These are phyloP conservation scores for Delitschia confertaspora DNA, from an alignment of 495 filamentous ascomycete species.

Conservation along the genomic window DNA sequence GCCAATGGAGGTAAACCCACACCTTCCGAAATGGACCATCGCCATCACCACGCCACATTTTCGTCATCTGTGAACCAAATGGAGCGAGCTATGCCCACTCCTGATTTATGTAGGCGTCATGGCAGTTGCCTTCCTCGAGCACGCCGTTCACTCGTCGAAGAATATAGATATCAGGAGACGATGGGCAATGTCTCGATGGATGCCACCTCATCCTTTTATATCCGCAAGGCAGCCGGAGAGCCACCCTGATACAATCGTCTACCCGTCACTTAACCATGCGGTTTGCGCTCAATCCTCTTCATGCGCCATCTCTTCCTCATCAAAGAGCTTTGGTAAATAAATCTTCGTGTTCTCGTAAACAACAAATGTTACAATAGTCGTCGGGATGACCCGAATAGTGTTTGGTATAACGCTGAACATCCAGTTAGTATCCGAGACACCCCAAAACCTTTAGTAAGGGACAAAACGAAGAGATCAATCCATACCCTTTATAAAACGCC, in stretches of 20 bases:
- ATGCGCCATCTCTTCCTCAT: slow-evolving; percentile 24
- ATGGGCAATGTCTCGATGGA: neutral
- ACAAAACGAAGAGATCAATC: neutral
- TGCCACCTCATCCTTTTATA: neutral
- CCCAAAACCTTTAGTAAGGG: neutral
- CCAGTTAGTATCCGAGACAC: slow-evolving; percentile 15
- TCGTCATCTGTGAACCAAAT: too few relatives aligned
- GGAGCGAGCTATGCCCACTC: too few relatives aligned
- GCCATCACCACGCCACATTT: too few relatives aligned
- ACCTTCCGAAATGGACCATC: too few relatives aligned
- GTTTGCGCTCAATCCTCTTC: slow-evolving; percentile 21
- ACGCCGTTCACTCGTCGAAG: neutral
- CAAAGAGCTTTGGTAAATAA: slow-evolving; percentile 44
- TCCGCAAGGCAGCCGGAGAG: neutral
- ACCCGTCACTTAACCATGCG: neutral
- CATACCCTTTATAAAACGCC: slow-evolving; percentile 81
- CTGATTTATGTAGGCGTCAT: too few relatives aligned
- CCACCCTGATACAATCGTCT: neutral
- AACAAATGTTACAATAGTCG: slow-evolving; percentile 95
- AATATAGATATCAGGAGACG: neutral
- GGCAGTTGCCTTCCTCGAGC: too few relatives aligned
- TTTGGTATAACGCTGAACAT: slow-evolving; percentile 61
- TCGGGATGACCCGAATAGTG: slow-evolving; percentile 77
- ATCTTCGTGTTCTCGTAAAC: slow-evolving; percentile 90
- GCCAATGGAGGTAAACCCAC: too few relatives aligned